Evolutionary conservation across 192 early-diverging fungal species (phyloP).

Genomic region (Coemansia nantahalensis): DNA sequence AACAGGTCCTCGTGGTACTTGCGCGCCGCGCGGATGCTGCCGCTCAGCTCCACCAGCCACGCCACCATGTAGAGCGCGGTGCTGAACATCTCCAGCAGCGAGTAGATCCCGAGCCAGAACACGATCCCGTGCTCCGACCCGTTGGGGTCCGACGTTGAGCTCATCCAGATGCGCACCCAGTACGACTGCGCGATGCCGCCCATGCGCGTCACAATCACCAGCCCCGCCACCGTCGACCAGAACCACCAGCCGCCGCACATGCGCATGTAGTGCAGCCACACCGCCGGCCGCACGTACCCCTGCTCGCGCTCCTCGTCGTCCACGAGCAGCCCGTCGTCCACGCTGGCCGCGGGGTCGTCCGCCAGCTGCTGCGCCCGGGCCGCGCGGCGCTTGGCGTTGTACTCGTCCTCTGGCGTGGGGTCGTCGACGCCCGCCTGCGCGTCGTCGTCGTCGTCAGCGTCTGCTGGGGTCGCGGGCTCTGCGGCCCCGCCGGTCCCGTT

Average conservation of each 20-base stretch:
- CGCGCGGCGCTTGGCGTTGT: slow-evolving; percentile 9
- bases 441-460: not conserved
- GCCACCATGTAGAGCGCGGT: slow-evolving; percentile 41
- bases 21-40: slow-evolving; percentile 56
- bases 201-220: slow-evolving; percentile 46
- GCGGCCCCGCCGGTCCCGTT: no score
- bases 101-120: slow-evolving; percentile 65
- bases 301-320: slow-evolving; percentile 80
- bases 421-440: slow-evolving; percentile 12
- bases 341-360: not conserved
- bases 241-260: slow-evolving; percentile 64
- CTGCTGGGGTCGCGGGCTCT: no score
- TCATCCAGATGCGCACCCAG: slow-evolving; percentile 66
- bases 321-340: slow-evolving; percentile 60
- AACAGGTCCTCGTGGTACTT: slow-evolving; percentile 60
- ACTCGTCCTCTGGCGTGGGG: slow-evolving; percentile 27
- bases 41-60: slow-evolving; percentile 20
- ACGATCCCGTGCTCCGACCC: slow-evolving; percentile 1
- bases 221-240: slow-evolving; percentile 45
- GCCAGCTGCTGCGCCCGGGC: slow-evolving; percentile 8
- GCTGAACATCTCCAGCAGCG: slow-evolving; percentile 55
- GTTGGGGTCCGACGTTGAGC: slow-evolving; percentile 1
- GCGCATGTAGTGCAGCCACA: slow-evolving; percentile 77
- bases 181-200: slow-evolving; percentile 60
- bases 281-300: slow-evolving; percentile 69